These are phyloP conservation scores for Lathyrus tuberosus DNA, from an alignment of 306 rosid species.

Conservation along the genomic window DNA sequence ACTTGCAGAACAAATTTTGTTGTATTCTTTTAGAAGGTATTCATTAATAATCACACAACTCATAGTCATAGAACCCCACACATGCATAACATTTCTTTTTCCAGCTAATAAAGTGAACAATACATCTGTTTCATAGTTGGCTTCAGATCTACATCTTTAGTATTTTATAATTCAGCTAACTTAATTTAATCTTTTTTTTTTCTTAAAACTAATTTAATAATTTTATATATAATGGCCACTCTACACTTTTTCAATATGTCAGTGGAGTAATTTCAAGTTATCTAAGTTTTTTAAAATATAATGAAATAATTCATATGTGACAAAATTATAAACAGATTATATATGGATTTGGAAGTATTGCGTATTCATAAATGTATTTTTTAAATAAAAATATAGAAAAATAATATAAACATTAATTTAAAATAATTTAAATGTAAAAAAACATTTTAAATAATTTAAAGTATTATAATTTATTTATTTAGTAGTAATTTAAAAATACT, in stretches of 20 bases:
- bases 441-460: no score
- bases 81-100: conserved; percentile 32
- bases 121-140: conserved; percentile 49
- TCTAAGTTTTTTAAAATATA: background rate
- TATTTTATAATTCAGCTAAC: conserved; percentile 17
- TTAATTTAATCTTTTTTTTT: background rate
- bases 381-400: no score
- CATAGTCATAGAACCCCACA: conserved; percentile 50
- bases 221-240: background rate
- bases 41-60: conserved; percentile 35
- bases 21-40: conserved; percentile 29
- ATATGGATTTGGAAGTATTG: background rate
- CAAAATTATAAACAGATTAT: background rate
- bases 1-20: conserved; percentile 42
- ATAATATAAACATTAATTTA: no score
- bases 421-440: no score
- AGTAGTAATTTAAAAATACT: no score
- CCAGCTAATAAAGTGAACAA: no score
- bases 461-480: no score
- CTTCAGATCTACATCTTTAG: conserved; percentile 40
- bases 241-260: background rate
- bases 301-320: background rate
- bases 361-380: no score
- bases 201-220: background rate
- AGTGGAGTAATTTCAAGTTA: background rate